Conservation (phyloP, 2,329 filamentous ascomycete species). For the Sphaerulina populicola region DNA sequence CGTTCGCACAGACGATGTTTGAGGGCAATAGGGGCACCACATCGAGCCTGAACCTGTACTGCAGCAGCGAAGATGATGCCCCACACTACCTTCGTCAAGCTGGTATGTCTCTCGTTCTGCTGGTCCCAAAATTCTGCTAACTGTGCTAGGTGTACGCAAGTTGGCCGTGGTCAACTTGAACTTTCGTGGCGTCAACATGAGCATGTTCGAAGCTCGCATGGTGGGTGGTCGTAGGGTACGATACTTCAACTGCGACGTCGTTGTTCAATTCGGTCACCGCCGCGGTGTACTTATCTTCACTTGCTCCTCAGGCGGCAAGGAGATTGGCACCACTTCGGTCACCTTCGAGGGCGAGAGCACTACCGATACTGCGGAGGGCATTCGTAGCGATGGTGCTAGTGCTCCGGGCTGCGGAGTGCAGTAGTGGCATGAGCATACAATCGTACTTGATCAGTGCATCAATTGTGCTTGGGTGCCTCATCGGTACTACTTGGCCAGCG, state of each 20-base stretch:
- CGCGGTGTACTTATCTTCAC: conserved; percentile 7
- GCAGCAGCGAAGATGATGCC: conserved; percentile 4
- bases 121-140: not conserved
- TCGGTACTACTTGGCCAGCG: too few species aligned
- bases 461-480: too few species aligned
- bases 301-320: not conserved
- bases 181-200: conserved; percentile 4
- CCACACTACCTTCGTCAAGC: not conserved
- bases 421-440: too few species aligned
- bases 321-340: conserved; percentile 5
- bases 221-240: too few species aligned
- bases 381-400: too few species aligned
- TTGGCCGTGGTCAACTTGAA: conserved; percentile 6
- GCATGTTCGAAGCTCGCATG: not conserved
- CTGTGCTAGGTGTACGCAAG: not conserved
- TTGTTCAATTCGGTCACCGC: conserved; percentile 8
- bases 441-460: too few species aligned
- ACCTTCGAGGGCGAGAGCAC: conserved; percentile 6
- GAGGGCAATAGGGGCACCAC: too few species aligned
- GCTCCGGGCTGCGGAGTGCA: too few species aligned
- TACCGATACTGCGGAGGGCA: not conserved
- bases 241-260: not conserved
- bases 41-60: conserved; percentile 8
- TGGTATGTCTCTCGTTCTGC: too few species aligned
- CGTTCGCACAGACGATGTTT: too few species aligned